Evolutionary conservation across 148 eudicot species (phyloP), one percentile per base, ranked within the genome.

Genomic region (Nepenthes gracilis): DNA sequence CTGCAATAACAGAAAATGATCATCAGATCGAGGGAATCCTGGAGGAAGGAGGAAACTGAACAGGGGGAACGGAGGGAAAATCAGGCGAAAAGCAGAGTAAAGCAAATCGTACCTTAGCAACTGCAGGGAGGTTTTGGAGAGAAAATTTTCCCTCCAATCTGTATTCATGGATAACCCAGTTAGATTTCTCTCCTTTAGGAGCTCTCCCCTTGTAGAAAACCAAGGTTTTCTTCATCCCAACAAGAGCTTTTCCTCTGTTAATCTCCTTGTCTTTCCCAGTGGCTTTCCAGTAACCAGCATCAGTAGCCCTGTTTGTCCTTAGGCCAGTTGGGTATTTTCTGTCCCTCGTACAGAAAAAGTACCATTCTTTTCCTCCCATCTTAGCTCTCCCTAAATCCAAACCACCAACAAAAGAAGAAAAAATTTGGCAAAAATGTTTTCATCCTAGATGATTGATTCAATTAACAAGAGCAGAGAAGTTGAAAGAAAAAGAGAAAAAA

Each of bases 211-310:
- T 74, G 74, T 81, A 84, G 63, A 84, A 84, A 47, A 84, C 85
- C 64, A 84, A 53, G 40, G 83, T 81, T 61, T 84, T 84, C 80
- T 84, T 84, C 88, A 80, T 83, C 1, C 85, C 85, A 0, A 83
- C 81, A 35, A 84, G 79, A 0, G 75, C 35, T 74, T 78, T 78
- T 0, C 77, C 88, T 43, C 74, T 65, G 61, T 57, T 71, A 40
- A 84, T 84, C 47, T 84, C 89, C 61, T 71, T 81, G 35, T 84
- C 89, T 72, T 81, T 81, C 6, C 88, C 89, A 0, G 85, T 84
- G 5, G 89, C 89, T 64, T 84, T 84, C 89, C 89, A 83, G 59
- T 83, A 83, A 6, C 88, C 88, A 9, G 77, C 71, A 9, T 76
- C 81, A 15, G 88, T 81, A 37, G 88, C 85, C 36, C 88, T 63